These are phyloP conservation scores for Peronospora belbahrii DNA, from an alignment of 352 stramenopile species.

Conservation along the genomic window DNA sequence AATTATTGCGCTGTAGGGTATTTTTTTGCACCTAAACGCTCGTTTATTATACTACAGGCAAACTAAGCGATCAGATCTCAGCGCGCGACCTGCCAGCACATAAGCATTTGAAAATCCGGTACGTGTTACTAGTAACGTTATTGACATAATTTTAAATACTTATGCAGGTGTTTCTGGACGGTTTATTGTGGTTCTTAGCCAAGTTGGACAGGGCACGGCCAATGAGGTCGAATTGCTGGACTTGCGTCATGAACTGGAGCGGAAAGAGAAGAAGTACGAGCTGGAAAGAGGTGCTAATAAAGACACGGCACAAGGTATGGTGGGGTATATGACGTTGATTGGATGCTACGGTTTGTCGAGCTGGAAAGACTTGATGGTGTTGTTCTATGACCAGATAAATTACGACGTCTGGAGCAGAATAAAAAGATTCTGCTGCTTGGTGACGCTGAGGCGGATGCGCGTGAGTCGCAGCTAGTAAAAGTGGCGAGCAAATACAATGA, in stretches of 20 bases:
- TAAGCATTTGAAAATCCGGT: constrained; percentile 80
- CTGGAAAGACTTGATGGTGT: not conserved
- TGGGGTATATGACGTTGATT: not conserved
- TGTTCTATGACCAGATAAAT: constrained; percentile 34
- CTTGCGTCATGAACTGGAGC: constrained; percentile 63
- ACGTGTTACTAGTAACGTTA: not conserved
- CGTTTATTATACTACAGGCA: constrained; percentile 28
- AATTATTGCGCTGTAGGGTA: too few relatives aligned
- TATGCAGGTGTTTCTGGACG: not conserved
- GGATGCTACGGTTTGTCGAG: not conserved
- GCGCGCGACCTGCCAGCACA: constrained; percentile 75
- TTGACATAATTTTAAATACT: too few relatives aligned
- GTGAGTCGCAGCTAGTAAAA: constrained; percentile 81
- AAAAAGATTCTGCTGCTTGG: constrained; percentile 77
- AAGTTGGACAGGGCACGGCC: constrained; percentile 73
- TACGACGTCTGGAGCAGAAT: constrained; percentile 68
- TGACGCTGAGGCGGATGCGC: constrained; percentile 60
- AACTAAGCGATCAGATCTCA: constrained; percentile 74
- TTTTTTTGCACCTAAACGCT: not conserved
- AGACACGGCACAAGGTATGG: constrained; percentile 65
- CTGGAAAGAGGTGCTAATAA: constrained; percentile 66
- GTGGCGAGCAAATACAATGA: constrained; percentile 88
- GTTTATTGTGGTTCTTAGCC: constrained; percentile 24
- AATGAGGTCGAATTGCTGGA: constrained; percentile 75
- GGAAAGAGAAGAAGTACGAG: constrained; percentile 68